phyloP scores from a whole-genome alignment of 768 basidiomycete genomes.

The Panellus pusillus region DNA sequence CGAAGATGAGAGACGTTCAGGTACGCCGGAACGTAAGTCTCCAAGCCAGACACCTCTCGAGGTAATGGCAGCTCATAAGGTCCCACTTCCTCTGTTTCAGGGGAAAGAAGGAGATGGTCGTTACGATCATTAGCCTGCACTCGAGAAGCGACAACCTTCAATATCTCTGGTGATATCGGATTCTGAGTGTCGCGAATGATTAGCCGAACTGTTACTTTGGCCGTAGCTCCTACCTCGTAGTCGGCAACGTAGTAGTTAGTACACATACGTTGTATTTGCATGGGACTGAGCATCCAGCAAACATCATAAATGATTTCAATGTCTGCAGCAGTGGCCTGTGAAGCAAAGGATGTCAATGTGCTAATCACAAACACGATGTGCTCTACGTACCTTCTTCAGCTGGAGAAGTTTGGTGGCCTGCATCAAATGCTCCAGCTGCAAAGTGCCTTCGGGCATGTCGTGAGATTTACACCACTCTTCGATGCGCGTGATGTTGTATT shows the following conservation, averaged over 20 bases:
- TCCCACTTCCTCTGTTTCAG: slow-evolving; percentile 96
- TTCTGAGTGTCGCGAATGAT: slow-evolving; percentile 48
- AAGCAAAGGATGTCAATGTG: slow-evolving; percentile 6
- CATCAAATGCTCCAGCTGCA: slow-evolving; percentile 98
- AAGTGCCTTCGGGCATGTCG: slow-evolving; percentile 97
- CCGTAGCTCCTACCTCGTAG: slow-evolving; percentile 72
- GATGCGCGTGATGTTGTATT: slow-evolving; percentile 97
- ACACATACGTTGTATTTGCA: slow-evolving; percentile 99
- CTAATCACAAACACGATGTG: neutral
- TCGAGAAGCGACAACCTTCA: slow-evolving; percentile 93
- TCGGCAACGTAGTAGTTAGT: slow-evolving; percentile 99
- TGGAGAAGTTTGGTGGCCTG: slow-evolving; percentile 98
- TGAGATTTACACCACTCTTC: slow-evolving; percentile 99
- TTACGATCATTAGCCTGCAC: slow-evolving; percentile 96
- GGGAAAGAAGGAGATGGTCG: slow-evolving; percentile 92
- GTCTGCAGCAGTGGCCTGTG: slow-evolving; percentile 85
- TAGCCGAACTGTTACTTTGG: neutral
- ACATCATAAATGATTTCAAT: slow-evolving; percentile 99
- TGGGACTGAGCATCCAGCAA: slow-evolving; percentile 99
- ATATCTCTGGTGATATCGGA: slow-evolving; percentile 95
- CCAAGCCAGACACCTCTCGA: slow-evolving; percentile 91
- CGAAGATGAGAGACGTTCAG: slow-evolving; percentile 88
- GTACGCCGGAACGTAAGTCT: slow-evolving; percentile 94
- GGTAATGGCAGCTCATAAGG: slow-evolving; percentile 93
- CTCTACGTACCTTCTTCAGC: slow-evolving; percentile 79